These are phyloP conservation scores for Suillus bovinus DNA, from an alignment of 768 basidiomycete genomes.

Conservation along the genomic window DNA sequence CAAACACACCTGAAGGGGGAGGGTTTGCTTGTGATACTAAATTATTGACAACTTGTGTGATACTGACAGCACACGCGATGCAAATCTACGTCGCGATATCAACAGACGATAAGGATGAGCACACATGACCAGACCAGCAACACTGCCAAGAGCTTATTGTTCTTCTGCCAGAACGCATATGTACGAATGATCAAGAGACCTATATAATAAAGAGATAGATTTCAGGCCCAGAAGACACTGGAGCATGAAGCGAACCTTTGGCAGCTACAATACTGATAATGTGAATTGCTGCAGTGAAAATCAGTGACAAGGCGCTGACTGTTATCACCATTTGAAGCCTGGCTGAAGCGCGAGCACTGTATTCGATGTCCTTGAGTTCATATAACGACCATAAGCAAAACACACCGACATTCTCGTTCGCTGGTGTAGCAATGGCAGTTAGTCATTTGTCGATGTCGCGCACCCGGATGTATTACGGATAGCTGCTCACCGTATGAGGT, in stretches of 20 bases:
- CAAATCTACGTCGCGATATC: too few relatives aligned
- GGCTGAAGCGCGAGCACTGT: background rate
- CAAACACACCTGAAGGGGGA: background rate
- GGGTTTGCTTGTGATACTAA: background rate
- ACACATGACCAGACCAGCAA: too few relatives aligned
- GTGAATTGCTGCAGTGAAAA: background rate
- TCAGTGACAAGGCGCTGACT: background rate
- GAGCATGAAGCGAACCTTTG: background rate
- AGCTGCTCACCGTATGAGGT: conserved; percentile 10
- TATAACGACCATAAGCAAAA: background rate
- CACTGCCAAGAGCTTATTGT: too few relatives aligned
- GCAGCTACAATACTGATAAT: conserved; percentile 6
- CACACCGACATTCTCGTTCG: background rate
- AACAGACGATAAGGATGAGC: too few relatives aligned
- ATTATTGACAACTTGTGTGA: too few relatives aligned
- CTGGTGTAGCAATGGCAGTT: background rate
- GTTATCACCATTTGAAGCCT: background rate
- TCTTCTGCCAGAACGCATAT: too few relatives aligned
- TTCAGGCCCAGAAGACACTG: background rate
- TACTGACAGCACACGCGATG: too few relatives aligned
- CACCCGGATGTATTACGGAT: background rate
- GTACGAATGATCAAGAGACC: too few relatives aligned
- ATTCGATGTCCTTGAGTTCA: background rate
- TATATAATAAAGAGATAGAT: background rate
- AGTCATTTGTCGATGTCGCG: background rate